phyloP scores from a whole-genome alignment of 2,329 filamentous ascomycete genomes.

The Trichoderma atroviride region DNA sequence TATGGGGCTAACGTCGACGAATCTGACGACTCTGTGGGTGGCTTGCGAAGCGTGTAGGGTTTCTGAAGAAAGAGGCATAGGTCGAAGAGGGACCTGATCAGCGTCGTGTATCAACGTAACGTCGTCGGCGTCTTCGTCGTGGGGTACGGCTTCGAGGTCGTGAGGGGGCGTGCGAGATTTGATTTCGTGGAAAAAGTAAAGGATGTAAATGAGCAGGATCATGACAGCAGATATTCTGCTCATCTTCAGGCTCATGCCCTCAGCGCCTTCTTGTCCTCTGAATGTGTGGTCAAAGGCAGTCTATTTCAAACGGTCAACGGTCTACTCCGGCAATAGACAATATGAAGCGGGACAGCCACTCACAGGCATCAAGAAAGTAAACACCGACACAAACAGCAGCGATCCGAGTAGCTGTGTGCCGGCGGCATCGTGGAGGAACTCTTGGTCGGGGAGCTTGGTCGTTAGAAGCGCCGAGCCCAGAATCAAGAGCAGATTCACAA shows the following conservation, averaged over 20 bases:
- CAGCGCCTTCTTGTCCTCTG: constrained; percentile 56
- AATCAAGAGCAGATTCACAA: constrained; percentile 76
- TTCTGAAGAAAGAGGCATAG: background rate
- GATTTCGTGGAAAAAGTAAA: constrained; percentile 77
- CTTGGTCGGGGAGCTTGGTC: constrained; percentile 68
- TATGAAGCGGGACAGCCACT: constrained; percentile 12
- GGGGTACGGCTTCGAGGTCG: background rate
- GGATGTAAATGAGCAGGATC: constrained; percentile 69
- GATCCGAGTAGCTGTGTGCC: constrained; percentile 43
- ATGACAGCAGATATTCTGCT: constrained; percentile 78
- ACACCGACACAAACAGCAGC: constrained; percentile 44
- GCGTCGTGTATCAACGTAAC: background rate
- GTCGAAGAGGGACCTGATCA: background rate
- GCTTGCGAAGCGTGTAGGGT: background rate
- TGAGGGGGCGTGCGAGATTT: constrained; percentile 52
- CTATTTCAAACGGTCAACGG: constrained; percentile 27
- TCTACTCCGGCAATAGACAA: background rate
- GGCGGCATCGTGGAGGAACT: constrained; percentile 52
- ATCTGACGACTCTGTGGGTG: constrained; percentile 37
- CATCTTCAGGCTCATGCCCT: constrained; percentile 67
- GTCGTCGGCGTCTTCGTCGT: constrained; percentile 12
- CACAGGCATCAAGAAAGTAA: constrained; percentile 45
- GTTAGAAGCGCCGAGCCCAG: constrained; percentile 74
- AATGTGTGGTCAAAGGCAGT: constrained; percentile 56
- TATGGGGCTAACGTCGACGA: constrained; percentile 33